Evolutionary conservation across 164 flowering plant genomes (phyloP).

Genomic region (Vitis riparia): DNA sequence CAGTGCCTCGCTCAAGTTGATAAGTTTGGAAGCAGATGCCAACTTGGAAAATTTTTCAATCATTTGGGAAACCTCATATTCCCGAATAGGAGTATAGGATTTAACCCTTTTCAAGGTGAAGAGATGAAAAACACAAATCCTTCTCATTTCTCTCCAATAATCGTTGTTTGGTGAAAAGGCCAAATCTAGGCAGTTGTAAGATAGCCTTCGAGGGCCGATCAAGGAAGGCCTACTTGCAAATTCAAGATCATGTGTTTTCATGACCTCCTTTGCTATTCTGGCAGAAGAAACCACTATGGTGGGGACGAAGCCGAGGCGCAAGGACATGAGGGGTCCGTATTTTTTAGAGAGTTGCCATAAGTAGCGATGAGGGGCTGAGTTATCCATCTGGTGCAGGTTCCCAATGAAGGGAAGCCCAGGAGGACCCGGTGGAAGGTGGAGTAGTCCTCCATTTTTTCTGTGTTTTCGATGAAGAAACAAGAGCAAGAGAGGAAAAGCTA

Average conservation of each 20-base stretch:
- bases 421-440: conserved; percentile 11
- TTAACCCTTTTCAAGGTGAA: conserved; percentile 19
- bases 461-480: no score
- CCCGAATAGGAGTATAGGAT: conserved; percentile 8
- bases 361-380: not conserved
- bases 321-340: conserved; percentile 21
- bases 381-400: conserved; percentile 20
- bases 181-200: conserved; percentile 3
- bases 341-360: conserved; percentile 10
- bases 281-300: conserved; percentile 24
- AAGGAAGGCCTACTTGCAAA: conserved; percentile 14
- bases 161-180: not conserved
- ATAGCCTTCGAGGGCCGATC: not conserved
- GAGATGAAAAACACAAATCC: conserved; percentile 9
- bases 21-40: not conserved
- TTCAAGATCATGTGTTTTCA: conserved; percentile 18
- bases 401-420: conserved; percentile 21
- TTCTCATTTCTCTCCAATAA: not conserved
- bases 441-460: no score
- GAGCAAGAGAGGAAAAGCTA: no score
- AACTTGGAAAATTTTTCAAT: conserved; percentile 3
- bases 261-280: conserved; percentile 12
- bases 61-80: conserved; percentile 20
- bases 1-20: conserved; percentile 17
- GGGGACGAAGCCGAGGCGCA: conserved; percentile 20